These are phyloP conservation scores for Sporothrix inflata DNA, from an alignment of 2,329 filamentous ascomycete genomes.

Conservation along the genomic window DNA sequence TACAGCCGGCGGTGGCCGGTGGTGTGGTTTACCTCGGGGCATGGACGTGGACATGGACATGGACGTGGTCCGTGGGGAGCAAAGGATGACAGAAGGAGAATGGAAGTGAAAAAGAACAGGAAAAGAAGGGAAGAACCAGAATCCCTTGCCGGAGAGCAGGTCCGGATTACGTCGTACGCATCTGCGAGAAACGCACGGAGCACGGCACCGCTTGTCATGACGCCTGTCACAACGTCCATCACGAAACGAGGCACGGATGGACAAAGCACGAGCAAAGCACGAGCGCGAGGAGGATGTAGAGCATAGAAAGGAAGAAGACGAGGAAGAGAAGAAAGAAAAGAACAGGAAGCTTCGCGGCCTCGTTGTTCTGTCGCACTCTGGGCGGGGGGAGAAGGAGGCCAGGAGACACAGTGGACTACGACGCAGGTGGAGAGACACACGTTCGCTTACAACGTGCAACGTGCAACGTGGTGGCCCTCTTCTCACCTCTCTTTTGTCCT, in stretches of 20 bases:
- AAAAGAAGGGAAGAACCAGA: neutral
- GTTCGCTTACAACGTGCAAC: slow-evolving; percentile 9
- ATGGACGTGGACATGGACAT: neutral
- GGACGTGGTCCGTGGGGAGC: neutral
- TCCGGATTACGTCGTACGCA: neutral
- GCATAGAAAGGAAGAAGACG: too few relatives aligned
- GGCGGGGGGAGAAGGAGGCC: neutral
- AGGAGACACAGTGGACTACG: neutral
- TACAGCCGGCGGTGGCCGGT: slow-evolving; percentile 13
- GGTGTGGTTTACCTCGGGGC: slow-evolving; percentile 1
- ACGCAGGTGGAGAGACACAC: neutral
- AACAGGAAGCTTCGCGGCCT: neutral
- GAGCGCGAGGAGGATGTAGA: too few relatives aligned
- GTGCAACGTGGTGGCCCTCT: neutral
- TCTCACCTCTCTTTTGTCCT: neutral
- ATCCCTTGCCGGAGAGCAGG: neutral
- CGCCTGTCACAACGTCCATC: too few relatives aligned
- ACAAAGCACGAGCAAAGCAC: neutral
- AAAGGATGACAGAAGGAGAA: neutral
- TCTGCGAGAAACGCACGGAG: neutral
- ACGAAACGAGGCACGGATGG: neutral
- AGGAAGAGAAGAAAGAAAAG: too few relatives aligned
- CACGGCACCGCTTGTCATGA: neutral
- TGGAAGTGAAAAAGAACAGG: too few relatives aligned
- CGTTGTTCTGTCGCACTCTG: slow-evolving; percentile 1